phyloP scores from a whole-genome alignment of 208 protist genomes.

The Wallacemonas sp. region DNA sequence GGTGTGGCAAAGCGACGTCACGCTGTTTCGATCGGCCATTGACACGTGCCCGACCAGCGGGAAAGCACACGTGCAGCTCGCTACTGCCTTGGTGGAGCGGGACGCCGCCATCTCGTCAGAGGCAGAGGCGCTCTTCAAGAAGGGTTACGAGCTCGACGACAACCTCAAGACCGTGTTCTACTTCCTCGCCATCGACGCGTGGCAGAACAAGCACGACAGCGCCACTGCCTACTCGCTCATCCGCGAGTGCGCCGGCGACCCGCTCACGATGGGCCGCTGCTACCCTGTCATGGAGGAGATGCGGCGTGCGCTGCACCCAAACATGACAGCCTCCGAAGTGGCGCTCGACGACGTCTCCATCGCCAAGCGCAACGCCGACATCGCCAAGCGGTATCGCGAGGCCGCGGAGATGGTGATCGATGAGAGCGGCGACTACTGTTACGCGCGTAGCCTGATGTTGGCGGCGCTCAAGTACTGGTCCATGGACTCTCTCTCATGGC shows the following conservation, averaged over 20 bases:
- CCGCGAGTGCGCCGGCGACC: constrained; percentile 35
- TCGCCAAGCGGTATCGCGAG: constrained; percentile 30
- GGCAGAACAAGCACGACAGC: constrained; percentile 25
- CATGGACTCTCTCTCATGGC: constrained; percentile 2
- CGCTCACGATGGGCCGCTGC: constrained; percentile 31
- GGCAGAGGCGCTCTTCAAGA: constrained; percentile 24
- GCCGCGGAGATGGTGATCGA: constrained; percentile 17
- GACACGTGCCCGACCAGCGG: constrained; percentile 54
- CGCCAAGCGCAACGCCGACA: constrained; percentile 18
- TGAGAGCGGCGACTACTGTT: constrained; percentile 15
- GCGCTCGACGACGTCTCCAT: constrained; percentile 38
- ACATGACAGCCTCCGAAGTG: constrained; percentile 39
- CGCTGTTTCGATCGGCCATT: constrained; percentile 46
- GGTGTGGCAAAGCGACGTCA: constrained; percentile 46
- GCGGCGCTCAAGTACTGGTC: constrained; percentile 22
- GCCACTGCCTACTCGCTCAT: constrained; percentile 29
- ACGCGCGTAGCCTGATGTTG: constrained; percentile 12
- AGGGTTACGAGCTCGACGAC: constrained; percentile 34
- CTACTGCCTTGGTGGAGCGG: constrained; percentile 16
- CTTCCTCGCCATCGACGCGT: constrained; percentile 41
- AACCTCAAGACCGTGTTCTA: constrained; percentile 40
- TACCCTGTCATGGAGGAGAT: constrained; percentile 25
- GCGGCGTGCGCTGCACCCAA: constrained; percentile 25
- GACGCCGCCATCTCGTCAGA: constrained; percentile 25
- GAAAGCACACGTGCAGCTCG: constrained; percentile 40